Conservation (phyloP, 1,139 yeast genomes). For the Nakaseomyces glabratus region DNA sequence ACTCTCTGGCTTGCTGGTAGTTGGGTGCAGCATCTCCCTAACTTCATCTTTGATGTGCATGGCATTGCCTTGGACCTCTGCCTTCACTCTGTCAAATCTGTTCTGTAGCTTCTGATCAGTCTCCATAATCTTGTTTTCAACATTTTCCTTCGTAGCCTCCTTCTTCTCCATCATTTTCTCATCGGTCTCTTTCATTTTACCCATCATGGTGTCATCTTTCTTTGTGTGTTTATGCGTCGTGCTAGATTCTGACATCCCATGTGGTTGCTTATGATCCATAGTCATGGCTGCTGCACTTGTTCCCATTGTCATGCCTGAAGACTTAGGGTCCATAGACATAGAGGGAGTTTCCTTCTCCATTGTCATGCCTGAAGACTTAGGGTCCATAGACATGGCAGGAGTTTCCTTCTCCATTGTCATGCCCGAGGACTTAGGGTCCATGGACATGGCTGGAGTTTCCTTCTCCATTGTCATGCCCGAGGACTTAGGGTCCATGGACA, state of each 20-base stretch:
- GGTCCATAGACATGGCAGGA: too few species aligned
- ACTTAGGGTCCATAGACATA: too few species aligned
- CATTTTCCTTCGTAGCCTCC: neutral
- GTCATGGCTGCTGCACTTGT: neutral
- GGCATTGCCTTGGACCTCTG: constrained; percentile 5
- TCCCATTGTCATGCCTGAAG: too few species aligned
- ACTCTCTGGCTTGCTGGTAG: neutral
- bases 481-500: too few species aligned
- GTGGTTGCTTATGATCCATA: too few species aligned
- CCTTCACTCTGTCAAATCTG: neutral
- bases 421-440: too few species aligned
- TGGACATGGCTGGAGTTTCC: too few species aligned
- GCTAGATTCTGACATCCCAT: too few species aligned
- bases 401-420: too few species aligned
- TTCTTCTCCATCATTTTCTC: constrained; percentile 1
- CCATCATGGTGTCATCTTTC: constrained; percentile 1
- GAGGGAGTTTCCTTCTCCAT: neutral
- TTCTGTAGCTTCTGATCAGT: constrained; percentile 2
- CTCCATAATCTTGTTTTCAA: constrained; percentile 1
- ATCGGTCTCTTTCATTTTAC: constrained; percentile 2
- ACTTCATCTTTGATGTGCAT: constrained; percentile 5
- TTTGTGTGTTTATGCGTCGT: too few species aligned
- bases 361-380: too few species aligned
- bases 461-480: too few species aligned
- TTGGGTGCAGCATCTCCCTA: neutral